A percentile compares a stretch with the other conserved stretches of the same genome.
phyloP scores from a whole-genome alignment of 192 early-diverging fungal species.

The Gryganskiella cystojenkinii region DNA sequence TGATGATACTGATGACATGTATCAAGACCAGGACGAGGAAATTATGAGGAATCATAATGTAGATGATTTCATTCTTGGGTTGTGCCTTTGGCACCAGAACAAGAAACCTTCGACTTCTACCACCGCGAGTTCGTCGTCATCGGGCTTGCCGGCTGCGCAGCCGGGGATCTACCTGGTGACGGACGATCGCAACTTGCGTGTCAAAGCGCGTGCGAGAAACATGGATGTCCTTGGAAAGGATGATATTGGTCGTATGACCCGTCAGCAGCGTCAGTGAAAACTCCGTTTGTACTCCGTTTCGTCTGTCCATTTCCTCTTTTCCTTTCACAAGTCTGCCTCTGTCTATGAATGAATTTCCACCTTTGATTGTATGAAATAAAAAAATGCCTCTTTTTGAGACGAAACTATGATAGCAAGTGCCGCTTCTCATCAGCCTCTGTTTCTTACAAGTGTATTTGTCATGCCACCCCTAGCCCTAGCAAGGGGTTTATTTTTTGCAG shows the following conservation, averaged over 20 bases:
- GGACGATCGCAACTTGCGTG: conserved; percentile 66
- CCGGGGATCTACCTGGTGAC: conserved; percentile 58
- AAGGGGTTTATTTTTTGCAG: too few species aligned
- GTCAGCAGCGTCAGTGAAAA: too few species aligned
- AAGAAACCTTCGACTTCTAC: conserved; percentile 5
- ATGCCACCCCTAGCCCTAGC: too few species aligned
- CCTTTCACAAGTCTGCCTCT: too few species aligned
- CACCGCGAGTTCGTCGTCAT: not conserved
- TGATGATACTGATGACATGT: conserved; percentile 28
- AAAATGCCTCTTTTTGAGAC: too few species aligned
- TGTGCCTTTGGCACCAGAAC: conserved; percentile 64
- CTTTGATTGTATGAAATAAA: too few species aligned
- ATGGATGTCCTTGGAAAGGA: conserved; percentile 57
- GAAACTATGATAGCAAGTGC: too few species aligned
- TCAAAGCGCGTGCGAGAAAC: conserved; percentile 65
- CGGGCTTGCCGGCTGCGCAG: not conserved
- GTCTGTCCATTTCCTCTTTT: too few species aligned
- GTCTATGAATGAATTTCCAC: too few species aligned
- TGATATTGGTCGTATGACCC: conserved; percentile 40
- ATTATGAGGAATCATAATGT: conserved; percentile 64
- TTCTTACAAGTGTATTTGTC: too few species aligned
- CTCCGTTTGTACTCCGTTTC: too few species aligned
- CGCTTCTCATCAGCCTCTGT: too few species aligned
- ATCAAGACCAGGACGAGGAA: conserved; percentile 56
- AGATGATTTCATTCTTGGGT: conserved; percentile 66